These are phyloP conservation scores for Somion occarium DNA, from an alignment of 1,284 basidiomycete genomes.

Conservation along the genomic window DNA sequence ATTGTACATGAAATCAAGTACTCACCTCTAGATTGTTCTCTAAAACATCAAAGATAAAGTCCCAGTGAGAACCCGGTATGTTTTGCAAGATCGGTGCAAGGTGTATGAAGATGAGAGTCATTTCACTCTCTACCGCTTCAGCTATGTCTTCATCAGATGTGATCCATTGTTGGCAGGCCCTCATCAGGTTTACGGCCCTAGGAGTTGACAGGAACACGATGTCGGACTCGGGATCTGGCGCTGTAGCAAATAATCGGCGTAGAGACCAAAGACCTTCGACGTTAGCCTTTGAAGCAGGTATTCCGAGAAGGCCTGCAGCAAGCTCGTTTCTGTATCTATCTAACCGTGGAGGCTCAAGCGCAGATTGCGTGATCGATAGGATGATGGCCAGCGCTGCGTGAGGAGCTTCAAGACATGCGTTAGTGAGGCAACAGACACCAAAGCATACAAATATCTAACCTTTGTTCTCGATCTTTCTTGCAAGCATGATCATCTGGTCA, in stretches of 20 bases:
- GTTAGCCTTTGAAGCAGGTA: constrained; percentile 60
- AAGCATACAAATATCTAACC: constrained; percentile 37
- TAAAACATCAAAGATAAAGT: constrained; percentile 85
- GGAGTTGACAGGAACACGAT: constrained; percentile 85
- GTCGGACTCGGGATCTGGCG: constrained; percentile 77
- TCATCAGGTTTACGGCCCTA: constrained; percentile 86
- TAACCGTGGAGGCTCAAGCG: constrained; percentile 68
- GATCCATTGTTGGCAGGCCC: constrained; percentile 84
- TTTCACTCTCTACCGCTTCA: constrained; percentile 72
- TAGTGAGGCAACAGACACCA: neutral
- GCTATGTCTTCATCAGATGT: constrained; percentile 69
- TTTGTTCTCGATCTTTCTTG: constrained; percentile 53
- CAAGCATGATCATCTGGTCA: constrained; percentile 73
- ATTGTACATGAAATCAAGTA: constrained; percentile 5
- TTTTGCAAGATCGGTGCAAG: constrained; percentile 88
- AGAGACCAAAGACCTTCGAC: constrained; percentile 68
- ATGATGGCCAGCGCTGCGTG: constrained; percentile 65
- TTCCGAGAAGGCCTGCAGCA: constrained; percentile 73
- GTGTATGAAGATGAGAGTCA: constrained; percentile 73
- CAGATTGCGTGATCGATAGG: constrained; percentile 53
- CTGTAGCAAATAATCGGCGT: constrained; percentile 68
- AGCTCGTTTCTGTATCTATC: constrained; percentile 88
- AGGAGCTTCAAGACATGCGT: constrained; percentile 44
- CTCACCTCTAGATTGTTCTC: constrained; percentile 85
- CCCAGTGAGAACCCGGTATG: constrained; percentile 87